These are phyloP conservation scores for Cephalotrichum gorgonifer DNA, from an alignment of 2,329 filamentous ascomycete genomes.

Conservation along the genomic window DNA sequence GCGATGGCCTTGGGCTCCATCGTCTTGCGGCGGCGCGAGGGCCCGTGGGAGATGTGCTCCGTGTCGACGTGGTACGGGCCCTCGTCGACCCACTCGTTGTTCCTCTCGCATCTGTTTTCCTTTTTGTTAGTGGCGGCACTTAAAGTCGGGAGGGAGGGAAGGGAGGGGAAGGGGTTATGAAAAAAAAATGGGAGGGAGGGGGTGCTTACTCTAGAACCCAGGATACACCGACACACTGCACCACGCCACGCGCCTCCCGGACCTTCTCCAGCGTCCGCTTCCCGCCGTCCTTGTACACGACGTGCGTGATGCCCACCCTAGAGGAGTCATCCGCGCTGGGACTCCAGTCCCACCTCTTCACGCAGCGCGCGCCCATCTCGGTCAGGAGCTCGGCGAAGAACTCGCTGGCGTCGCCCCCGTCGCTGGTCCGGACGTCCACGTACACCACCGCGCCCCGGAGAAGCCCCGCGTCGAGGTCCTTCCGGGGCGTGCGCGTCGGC, in stretches of 20 bases:
- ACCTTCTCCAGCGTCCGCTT: conserved; percentile 75
- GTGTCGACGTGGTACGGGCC: conserved; percentile 59
- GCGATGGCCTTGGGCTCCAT: conserved; percentile 67
- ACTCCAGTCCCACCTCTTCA: conserved; percentile 69
- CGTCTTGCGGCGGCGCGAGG: conserved; percentile 63
- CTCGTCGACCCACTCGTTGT: conserved; percentile 70
- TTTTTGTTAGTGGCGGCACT: not conserved
- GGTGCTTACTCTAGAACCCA: conserved; percentile 77
- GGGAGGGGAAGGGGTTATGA: not conserved
- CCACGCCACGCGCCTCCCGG: conserved; percentile 57
- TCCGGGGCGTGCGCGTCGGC: conserved; percentile 40
- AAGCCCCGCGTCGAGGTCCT: conserved; percentile 39
- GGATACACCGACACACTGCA: conserved; percentile 77
- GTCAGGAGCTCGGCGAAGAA: conserved; percentile 71
- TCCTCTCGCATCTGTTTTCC: conserved; percentile 56
- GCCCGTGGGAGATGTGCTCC: conserved; percentile 56
- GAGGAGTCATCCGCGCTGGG: conserved; percentile 30
- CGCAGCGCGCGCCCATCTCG: conserved; percentile 72
- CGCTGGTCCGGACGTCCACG: conserved; percentile 74
- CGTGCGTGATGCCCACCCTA: conserved; percentile 72
- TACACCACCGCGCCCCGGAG: conserved; percentile 67
- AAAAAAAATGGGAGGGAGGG: not conserved
- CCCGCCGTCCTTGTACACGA: conserved; percentile 81
- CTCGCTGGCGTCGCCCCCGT: conserved; percentile 70
- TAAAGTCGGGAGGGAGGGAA: no score